Conservation (phyloP, 176 grass and related monocot species). For the Triticum aestivum region IWGSC_CS_RefSeq_v2.1 NC_057810.1:631168623-631169122, state of each 20-base stretch:
- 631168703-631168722: not conserved
- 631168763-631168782: too few relatives aligned
- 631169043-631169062: constrained; percentile 4
- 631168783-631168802: too few relatives aligned
- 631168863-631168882: constrained; percentile 4
- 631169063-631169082: not conserved
- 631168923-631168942: not conserved
- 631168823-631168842: not conserved
- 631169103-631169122: not conserved
- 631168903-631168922: constrained; percentile 6
- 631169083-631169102: not conserved
- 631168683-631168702: not conserved
- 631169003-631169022: not conserved
- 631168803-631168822: too few relatives aligned
- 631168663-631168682: not conserved
- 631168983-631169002: not conserved
- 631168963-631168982: not conserved
- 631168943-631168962: not conserved
- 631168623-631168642: not conserved
- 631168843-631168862: not conserved
- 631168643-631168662: not conserved
- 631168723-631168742: not conserved
- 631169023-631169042: not conserved
- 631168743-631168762: not conserved
- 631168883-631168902: not conserved